Base-by-base conservation (phyloP, 2,329 filamentous ascomycete genomes). In the Diaporthe citrichinensis region DNA sequence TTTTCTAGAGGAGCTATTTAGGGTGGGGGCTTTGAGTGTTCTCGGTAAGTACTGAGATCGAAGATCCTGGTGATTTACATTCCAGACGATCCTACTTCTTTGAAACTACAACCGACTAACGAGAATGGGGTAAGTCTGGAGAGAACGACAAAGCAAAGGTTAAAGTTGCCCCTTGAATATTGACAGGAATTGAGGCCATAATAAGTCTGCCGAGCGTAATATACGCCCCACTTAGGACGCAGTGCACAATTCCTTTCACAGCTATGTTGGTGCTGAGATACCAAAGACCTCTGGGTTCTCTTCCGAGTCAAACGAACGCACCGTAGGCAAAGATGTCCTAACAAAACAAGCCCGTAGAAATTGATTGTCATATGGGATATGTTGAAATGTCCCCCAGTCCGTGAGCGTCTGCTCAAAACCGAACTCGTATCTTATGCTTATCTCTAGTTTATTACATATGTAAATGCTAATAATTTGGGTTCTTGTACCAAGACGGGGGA, bases 301-400 rank as follows among this genome's bases (percentile, higher is more conserved):
- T 1, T 14, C 8, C 9, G 17, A 6, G 20, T 36, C 17, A 1
- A 1, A n/a, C 4, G 55, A 14, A 10, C 2, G 55, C 1, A 34
- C 23, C 9, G 2, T 1, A 49, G 8, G 28, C 23, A n/a, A 15
- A 20, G 0, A 12, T 5, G 20, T 1, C 31, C 0, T 1, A 12
- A 36, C 9, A 0, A 3, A 34, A 12, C 15, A 23, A 58, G 55
- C 5, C 14, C 6, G 31, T 58, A 23, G 53, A 31, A 4, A 31
- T 23, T 34, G 7, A 1, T 5, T 34, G 9, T 34, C 8, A 23
- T 9, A 9, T 1, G 20, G 2, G 5, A 8, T 20, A 23, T 36
- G 2, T 6, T 20, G n/a, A 20, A n/a, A 17, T 34, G 17, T 4
- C 10, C 14, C 4, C 17, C 8, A 12, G 55, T n/a, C 55, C 20